Conservation (phyloP, 495 filamentous ascomycete species). For the Neurospora sp. region DNA sequence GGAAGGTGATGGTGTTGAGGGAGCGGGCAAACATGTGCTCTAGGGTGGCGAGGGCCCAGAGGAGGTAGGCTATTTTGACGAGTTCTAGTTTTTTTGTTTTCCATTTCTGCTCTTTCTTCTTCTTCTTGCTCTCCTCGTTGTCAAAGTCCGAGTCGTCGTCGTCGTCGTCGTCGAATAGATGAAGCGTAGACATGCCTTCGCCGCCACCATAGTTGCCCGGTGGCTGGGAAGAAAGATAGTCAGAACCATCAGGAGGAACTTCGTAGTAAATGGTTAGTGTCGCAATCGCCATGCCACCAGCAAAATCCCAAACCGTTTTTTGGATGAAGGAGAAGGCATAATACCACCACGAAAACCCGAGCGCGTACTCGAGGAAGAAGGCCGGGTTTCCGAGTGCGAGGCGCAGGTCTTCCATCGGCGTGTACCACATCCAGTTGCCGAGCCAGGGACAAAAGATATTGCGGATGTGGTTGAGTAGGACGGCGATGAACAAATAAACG, state of each 20-base stretch:
- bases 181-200: no score
- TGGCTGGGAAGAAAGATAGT: no score
- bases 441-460: conserved; percentile 8
- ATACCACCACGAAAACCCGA: conserved; percentile 2
- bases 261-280: background rate
- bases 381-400: conserved; percentile 12
- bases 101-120: background rate
- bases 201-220: no score
- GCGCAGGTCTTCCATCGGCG: conserved; percentile 17
- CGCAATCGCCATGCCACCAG: background rate
- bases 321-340: background rate
- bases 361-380: conserved; percentile 11
- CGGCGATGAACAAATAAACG: conserved; percentile 8
- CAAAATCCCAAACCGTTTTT: background rate
- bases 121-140: background rate
- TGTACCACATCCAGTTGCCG: conserved; percentile 5
- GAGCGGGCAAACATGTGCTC: conserved; percentile 15
- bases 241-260: no score
- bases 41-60: conserved; percentile 10
- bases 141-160: no score
- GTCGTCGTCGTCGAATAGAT: no score
- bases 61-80: conserved; percentile 1
- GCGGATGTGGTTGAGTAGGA: conserved; percentile 18
- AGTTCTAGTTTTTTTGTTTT: background rate
- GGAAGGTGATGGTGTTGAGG: conserved; percentile 8